Conservation (phyloP, 1,284 basidiomycete species). For the Puccinia coronata region DNA sequence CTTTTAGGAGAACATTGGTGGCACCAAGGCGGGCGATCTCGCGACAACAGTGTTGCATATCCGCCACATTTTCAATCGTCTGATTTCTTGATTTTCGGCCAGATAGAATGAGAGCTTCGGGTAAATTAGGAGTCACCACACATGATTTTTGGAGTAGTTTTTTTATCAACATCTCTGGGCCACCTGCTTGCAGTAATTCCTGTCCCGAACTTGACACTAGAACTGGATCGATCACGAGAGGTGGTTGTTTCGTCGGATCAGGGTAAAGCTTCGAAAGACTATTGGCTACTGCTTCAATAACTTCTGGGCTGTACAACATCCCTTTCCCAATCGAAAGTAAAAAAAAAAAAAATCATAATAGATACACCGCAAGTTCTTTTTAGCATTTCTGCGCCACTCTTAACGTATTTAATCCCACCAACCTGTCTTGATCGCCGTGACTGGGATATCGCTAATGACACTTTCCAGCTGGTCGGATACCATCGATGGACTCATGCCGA, state of each 20-base stretch:
- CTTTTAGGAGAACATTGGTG: slow-evolving; percentile 76
- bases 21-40: slow-evolving; percentile 65
- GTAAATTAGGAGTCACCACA: slow-evolving; percentile 82
- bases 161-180: slow-evolving; percentile 66
- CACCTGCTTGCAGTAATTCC: slow-evolving; percentile 70
- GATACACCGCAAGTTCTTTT: neutral
- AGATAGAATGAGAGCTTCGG: slow-evolving; percentile 75
- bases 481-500: slow-evolving; percentile 56
- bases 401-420: slow-evolving; percentile 63
- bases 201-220: slow-evolving; percentile 91
- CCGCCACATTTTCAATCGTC: slow-evolving; percentile 64
- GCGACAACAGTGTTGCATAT: slow-evolving; percentile 69
- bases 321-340: slow-evolving; percentile 9
- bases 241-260: slow-evolving; percentile 58
- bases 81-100: slow-evolving; percentile 52
- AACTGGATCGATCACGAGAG: slow-evolving; percentile 81
- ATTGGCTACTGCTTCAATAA: slow-evolving; percentile 15
- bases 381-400: slow-evolving; percentile 57
- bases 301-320: slow-evolving; percentile 30
- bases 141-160: slow-evolving; percentile 73
- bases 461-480: slow-evolving; percentile 67
- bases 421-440: slow-evolving; percentile 82
- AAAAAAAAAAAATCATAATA: neutral
- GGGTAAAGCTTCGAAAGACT: slow-evolving; percentile 16
- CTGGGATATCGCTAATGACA: slow-evolving; percentile 73